Percentiles rank a stretch among this genome's conserved stretches.
These are phyloP conservation scores for Cryptococcus amylolentus DNA, from an alignment of 1,284 basidiomycete genomes.

Conservation along the genomic window DNA sequence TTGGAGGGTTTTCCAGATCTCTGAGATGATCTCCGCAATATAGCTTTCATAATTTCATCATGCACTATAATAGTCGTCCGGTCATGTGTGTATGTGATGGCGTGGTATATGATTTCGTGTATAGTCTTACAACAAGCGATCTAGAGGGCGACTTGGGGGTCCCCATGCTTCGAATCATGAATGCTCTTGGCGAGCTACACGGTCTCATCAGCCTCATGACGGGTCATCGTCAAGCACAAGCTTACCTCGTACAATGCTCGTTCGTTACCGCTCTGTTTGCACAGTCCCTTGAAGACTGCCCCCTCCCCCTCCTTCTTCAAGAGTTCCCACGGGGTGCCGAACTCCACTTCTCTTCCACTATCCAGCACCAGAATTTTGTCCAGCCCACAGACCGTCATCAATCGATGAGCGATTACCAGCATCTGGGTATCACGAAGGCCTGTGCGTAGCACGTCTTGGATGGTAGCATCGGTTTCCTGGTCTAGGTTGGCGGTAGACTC, in stretches of 20 bases:
- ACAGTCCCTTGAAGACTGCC: constrained; percentile 46
- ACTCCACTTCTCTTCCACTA: constrained; percentile 52
- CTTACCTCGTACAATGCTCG: constrained; percentile 40
- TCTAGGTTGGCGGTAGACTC: constrained; percentile 55
- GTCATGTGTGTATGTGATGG: too few relatives aligned
- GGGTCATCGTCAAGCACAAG: not conserved
- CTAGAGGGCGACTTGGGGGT: not conserved
- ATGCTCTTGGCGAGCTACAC: not conserved
- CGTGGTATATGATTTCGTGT: too few relatives aligned
- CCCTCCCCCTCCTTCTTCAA: constrained; percentile 43
- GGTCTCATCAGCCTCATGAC: not conserved
- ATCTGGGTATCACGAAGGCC: constrained; percentile 48
- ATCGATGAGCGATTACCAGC: constrained; percentile 53
- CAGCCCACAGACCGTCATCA: constrained; percentile 54
- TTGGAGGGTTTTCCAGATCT: not conserved
- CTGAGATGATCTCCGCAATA: not conserved
- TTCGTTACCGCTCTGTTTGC: constrained; percentile 50
- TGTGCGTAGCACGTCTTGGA: constrained; percentile 51
- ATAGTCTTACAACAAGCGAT: too few relatives aligned
- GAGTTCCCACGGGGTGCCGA: constrained; percentile 52
- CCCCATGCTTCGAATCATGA: not conserved
- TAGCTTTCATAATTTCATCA: too few relatives aligned
- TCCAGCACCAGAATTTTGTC: constrained; percentile 55
- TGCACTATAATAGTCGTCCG: too few relatives aligned
- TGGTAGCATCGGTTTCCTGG: constrained; percentile 51